Percentiles rank a stretch among this genome's conserved stretches.
Conservation (phyloP, 2,329 filamentous ascomycete genomes). For the Fragosphaeria purpurea region DNA sequence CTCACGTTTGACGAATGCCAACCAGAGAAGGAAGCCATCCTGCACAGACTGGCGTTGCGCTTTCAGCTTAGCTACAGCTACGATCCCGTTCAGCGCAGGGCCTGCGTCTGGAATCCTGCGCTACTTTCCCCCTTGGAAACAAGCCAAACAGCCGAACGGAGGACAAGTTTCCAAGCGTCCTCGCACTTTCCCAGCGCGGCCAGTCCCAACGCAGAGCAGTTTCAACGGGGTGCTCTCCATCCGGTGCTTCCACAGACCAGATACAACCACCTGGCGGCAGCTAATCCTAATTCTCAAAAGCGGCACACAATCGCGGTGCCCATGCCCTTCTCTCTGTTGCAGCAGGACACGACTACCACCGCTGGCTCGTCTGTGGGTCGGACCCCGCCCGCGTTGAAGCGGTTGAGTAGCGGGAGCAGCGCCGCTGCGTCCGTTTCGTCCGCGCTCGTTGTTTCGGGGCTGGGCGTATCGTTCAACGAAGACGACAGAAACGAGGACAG, state of each 20-base stretch:
- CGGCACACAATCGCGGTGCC: constrained; percentile 8
- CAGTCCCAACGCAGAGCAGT: background rate
- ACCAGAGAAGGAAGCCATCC: constrained; percentile 16
- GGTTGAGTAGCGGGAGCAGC: constrained; percentile 4
- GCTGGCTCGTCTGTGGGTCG: constrained; percentile 2
- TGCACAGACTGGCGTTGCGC: constrained; percentile 19
- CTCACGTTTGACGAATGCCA: constrained; percentile 19
- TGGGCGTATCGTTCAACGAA: background rate
- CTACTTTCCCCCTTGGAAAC: background rate
- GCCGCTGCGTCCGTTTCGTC: constrained; percentile 3
- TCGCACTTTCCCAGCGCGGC: background rate
- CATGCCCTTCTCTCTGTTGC: constrained; percentile 1
- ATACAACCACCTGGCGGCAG: no score
- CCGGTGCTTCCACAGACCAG: background rate
- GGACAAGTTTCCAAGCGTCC: background rate
- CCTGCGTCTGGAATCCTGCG: constrained; percentile 14
- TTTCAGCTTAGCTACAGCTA: constrained; percentile 20
- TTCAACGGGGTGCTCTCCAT: background rate
- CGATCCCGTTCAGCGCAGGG: constrained; percentile 15
- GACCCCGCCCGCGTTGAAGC: background rate
- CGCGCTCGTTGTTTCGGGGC: background rate
- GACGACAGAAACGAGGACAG: constrained; percentile 5
- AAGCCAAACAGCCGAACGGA: background rate
- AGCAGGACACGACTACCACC: constrained; percentile 4
- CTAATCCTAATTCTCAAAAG: background rate